phyloP scores from a whole-genome alignment of 1,284 basidiomycete species.

The Meripilus lineatus region DNA sequence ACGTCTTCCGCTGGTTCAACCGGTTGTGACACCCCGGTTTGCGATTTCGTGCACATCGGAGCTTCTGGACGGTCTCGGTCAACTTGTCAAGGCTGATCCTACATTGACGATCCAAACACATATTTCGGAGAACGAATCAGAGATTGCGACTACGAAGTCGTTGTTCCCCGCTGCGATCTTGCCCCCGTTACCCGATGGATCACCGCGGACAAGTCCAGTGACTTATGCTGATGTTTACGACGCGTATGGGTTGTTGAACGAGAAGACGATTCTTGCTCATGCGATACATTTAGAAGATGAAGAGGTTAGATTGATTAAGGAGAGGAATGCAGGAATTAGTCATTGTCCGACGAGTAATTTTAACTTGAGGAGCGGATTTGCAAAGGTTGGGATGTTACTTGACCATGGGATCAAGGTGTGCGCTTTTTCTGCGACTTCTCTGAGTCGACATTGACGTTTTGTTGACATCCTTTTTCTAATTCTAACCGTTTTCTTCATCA shows the following conservation, averaged over 20 bases:
- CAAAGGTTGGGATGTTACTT: conserved; percentile 74
- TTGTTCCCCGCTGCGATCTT: conserved; percentile 50
- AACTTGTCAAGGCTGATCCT: conserved; percentile 50
- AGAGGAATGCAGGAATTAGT: conserved; percentile 71
- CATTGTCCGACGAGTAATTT: conserved; percentile 96
- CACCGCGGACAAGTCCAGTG: conserved; percentile 21
- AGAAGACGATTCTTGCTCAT: conserved; percentile 87
- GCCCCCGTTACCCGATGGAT: conserved; percentile 9
- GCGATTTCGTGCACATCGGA: conserved; percentile 85
- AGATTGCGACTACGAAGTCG: conserved; percentile 63
- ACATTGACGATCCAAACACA: conserved; percentile 87
- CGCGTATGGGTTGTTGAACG: conserved; percentile 66
- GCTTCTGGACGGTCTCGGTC: conserved; percentile 65
- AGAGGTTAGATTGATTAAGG: conserved; percentile 73
- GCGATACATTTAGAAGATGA: conserved; percentile 75
- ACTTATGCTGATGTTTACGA: conserved; percentile 85
- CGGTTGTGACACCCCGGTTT: conserved; percentile 92
- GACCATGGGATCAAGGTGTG: conserved; percentile 82
- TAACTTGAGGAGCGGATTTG: conserved; percentile 82
- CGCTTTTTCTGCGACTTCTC: neutral
- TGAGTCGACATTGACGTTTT: neutral
- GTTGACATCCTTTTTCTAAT: neutral
- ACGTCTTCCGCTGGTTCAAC: conserved; percentile 61
- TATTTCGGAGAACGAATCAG: conserved; percentile 80
- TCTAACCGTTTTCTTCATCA: neutral